Conservation (phyloP, 192 early-diverging fungal species). For the Rhizophagus clarus region DNA sequence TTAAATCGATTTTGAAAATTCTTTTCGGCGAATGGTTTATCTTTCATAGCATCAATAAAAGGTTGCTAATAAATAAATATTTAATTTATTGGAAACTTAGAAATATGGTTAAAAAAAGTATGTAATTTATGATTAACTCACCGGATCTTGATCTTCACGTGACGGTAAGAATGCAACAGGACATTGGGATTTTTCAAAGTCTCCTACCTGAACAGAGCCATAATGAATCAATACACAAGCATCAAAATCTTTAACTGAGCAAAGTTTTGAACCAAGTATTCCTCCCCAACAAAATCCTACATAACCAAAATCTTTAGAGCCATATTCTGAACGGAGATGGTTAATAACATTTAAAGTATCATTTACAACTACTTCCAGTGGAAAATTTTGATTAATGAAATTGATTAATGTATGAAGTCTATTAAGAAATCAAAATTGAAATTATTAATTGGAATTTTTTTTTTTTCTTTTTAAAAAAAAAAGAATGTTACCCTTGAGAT, state of each 20-base stretch:
- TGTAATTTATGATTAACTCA: background rate
- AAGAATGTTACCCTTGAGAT: no score
- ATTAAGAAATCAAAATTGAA: no score
- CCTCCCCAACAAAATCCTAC: background rate
- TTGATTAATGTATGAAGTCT: no score
- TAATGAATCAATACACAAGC: background rate
- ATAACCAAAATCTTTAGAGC: background rate
- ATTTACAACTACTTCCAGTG: background rate
- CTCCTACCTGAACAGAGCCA: background rate
- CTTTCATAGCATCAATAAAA: background rate
- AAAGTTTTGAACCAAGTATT: background rate
- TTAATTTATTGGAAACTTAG: background rate
- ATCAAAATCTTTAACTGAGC: background rate
- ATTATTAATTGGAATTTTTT: no score
- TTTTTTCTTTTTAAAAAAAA: no score
- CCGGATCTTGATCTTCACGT: background rate
- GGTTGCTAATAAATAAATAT: background rate
- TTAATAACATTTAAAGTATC: background rate
- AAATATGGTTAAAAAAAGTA: background rate
- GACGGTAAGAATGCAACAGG: background rate
- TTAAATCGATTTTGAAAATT: background rate
- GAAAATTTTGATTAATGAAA: background rate
- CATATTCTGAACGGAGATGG: background rate
- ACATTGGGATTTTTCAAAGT: background rate
- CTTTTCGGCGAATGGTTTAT: background rate